Evolutionary conservation across 75 land plant species (phyloP), one percentile per base, ranked within the genome.

Genomic region (Pinus taeda): DNA sequence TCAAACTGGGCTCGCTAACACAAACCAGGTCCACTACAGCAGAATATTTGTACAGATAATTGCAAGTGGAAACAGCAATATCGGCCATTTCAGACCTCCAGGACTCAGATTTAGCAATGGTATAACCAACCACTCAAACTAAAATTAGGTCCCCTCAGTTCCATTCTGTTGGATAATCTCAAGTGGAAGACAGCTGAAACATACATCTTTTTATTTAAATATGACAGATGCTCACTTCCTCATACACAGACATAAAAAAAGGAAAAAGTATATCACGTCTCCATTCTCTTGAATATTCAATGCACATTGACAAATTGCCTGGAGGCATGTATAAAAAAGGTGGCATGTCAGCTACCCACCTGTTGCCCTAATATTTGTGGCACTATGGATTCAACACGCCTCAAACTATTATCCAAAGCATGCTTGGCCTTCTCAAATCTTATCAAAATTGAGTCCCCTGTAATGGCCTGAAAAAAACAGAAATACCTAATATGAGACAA

Each of bases 371-470:
- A 85, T 15, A 82, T 74, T 70, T 85, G 88, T 20, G 96, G 88
- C 74, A 93, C 90, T 80, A 91, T 90, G 59, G 92, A 81, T 75
- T 92, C 90, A 77, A 95, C 88, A 12, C 89, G 89, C 59, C 78
- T 87, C 67, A 95, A 86, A 84, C 98, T 88, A 58, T 91, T 85
- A 60, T 59, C 86, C 77, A 93, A 86, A 56, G 85, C 82, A 80
- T 58, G 69, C 82, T 81, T 89, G 14, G 87, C 84, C 77, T 89
- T 93, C 83, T 88, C 92, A 84, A 95, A 95, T 75, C 92, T 90
- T 57, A 79, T 57, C 69, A 87, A 80, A 26, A 95, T 79, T 11
- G 98, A 93, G 80, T 91, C 93, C n/a, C 91, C 90, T 33, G 96
- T 95, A 61, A 95, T 95, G 64, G 98, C 98, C 98, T 95, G 74